phyloP scores from a whole-genome alignment of 1,139 yeast species.

The Yamadazyma songkhlaensis region DNA sequence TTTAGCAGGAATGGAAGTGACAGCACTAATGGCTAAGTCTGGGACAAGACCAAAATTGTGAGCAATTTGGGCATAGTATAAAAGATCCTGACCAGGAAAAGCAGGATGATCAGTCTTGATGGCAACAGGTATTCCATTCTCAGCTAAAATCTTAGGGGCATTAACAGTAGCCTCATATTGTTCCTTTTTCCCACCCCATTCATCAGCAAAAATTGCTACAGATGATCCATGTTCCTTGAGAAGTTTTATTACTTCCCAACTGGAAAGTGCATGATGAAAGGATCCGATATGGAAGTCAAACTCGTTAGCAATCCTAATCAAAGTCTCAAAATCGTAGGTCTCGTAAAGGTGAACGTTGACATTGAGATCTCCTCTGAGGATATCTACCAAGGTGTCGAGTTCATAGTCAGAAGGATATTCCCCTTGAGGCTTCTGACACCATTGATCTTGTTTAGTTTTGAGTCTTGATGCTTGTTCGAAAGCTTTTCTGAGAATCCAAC shows the following conservation, averaged over 20 bases:
- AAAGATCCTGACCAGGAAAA: conserved; percentile 8
- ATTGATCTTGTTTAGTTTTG: conserved; percentile 4
- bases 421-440: conserved; percentile 4
- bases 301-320: conserved; percentile 8
- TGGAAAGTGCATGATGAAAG: conserved; percentile 9
- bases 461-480: conserved; percentile 3
- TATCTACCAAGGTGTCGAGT: conserved; percentile 5
- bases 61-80: conserved; percentile 8
- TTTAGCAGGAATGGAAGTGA: conserved; percentile 8
- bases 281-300: conserved; percentile 5
- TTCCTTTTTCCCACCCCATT: conserved; percentile 8
- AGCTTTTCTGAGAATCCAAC: conserved; percentile 4
- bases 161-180: conserved; percentile 7
- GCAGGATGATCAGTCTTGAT: conserved; percentile 9
- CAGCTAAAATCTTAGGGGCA: conserved; percentile 6
- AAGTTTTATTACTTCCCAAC: conserved; percentile 5
- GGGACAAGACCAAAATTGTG: conserved; percentile 6
- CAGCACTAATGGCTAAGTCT: conserved; percentile 3
- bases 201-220: conserved; percentile 7
- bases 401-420: conserved; percentile 6
- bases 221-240: conserved; percentile 4
- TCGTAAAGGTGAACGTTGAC: conserved; percentile 7
- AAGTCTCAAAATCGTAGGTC: conserved; percentile 7
- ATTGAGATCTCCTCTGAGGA: conserved; percentile 7
- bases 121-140: conserved; percentile 7